A percentile compares a stretch with the other conserved stretches of the same genome.
phyloP scores from a whole-genome alignment of 2,329 filamentous ascomycete genomes.

The Graphium sp. region DNA sequence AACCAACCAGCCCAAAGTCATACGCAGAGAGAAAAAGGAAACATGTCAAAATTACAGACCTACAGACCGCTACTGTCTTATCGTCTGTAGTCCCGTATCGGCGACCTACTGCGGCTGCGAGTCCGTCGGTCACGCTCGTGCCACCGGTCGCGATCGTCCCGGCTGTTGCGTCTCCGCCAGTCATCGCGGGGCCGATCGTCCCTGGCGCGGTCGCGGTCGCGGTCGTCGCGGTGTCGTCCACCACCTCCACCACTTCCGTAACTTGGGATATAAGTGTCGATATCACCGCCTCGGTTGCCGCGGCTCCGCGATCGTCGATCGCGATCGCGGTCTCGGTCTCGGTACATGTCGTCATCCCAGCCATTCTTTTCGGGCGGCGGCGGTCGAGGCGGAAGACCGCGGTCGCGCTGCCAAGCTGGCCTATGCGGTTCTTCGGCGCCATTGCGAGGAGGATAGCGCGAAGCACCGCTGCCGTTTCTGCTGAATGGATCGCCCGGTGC shows the following conservation, averaged over 20 bases:
- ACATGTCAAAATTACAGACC: background rate
- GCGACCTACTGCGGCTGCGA: conserved; percentile 22
- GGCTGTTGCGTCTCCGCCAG: conserved; percentile 14
- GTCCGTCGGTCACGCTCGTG: conserved; percentile 23
- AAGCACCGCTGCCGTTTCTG: conserved; percentile 23
- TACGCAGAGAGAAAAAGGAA: background rate
- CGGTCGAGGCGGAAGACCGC: conserved; percentile 30
- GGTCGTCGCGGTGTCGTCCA: conserved; percentile 11
- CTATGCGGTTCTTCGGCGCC: conserved; percentile 27
- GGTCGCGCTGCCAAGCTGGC: conserved; percentile 38
- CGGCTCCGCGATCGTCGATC: conserved; percentile 14
- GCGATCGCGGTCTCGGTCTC: conserved; percentile 14
- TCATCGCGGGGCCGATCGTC: conserved; percentile 10
- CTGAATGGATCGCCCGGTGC: conserved; percentile 30
- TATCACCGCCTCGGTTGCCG: conserved; percentile 16
- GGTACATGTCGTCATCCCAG: conserved; percentile 15
- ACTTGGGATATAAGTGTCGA: conserved; percentile 33
- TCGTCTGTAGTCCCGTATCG: conserved; percentile 26
- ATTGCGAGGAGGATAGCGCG: conserved; percentile 6
- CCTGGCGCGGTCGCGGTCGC: conserved; percentile 12
- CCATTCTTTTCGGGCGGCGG: conserved; percentile 26
- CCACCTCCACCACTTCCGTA: conserved; percentile 19
- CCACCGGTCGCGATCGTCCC: conserved; percentile 20
- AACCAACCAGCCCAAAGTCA: background rate
- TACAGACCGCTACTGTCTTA: conserved; percentile 12